phyloP scores from a whole-genome alignment of 768 basidiomycete species.

The Multifurca ochricompacta region DNA sequence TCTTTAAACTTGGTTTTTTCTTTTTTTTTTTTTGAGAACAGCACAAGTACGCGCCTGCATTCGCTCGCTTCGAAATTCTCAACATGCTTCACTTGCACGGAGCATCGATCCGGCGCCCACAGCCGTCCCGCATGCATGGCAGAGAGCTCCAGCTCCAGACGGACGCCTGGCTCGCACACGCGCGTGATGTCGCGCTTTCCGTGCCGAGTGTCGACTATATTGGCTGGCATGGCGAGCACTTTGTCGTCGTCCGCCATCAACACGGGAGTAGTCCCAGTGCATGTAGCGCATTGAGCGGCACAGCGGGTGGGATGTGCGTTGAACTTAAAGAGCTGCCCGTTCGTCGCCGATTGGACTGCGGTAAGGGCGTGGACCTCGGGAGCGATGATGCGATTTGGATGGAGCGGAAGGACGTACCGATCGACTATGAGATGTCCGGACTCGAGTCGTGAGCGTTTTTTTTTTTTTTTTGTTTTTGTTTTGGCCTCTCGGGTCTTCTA shows the following conservation, averaged over 20 bases:
- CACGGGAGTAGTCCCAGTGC: not conserved
- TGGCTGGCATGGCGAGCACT: conserved; percentile 70
- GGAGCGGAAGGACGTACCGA: conserved; percentile 68
- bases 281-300: not conserved
- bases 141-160: conserved; percentile 53
- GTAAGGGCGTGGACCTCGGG: conserved; percentile 58
- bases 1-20: not conserved
- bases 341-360: conserved; percentile 50
- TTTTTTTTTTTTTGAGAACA: conserved; percentile 26
- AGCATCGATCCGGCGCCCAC: conserved; percentile 40
- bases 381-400: conserved; percentile 56
- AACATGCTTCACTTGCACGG: conserved; percentile 55
- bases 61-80: conserved; percentile 41
- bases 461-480: not conserved
- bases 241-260: conserved; percentile 44
- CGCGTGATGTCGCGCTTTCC: conserved; percentile 41
- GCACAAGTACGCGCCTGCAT: conserved; percentile 47
- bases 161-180: conserved; percentile 45
- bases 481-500: not conserved
- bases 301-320: conserved; percentile 14
- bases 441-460: conserved; percentile 27
- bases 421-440: conserved; percentile 62
- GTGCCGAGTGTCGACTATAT: conserved; percentile 54
- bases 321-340: conserved; percentile 58
- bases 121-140: conserved; percentile 50